Base-by-base conservation (phyloP, 2,329 filamentous ascomycete genomes). In the Curvularia verruculosa region DNA sequence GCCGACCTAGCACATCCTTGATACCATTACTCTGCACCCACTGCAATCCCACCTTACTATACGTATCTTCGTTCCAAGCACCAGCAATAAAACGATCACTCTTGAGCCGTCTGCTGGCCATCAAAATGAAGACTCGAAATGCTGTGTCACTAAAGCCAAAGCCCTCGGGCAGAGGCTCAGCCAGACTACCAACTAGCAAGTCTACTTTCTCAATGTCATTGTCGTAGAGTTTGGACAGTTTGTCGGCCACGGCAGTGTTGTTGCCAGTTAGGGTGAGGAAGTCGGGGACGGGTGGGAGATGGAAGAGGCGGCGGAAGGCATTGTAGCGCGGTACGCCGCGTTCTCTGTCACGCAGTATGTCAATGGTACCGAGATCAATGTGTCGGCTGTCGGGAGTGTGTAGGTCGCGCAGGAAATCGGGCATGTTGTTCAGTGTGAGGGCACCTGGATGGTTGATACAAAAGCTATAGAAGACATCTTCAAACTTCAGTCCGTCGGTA, bases 131-230 rank as follows among this genome's bases (percentile, higher is more conserved):
- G 1, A 81, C 69, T 0, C 79, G 65, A 59, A 82, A 82, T 1
- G 80, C 79, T 2, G 80, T 82, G 50, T 82, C 80, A 58, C 75
- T 79, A 63, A 82, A 82, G 0, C 79, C 80, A 49, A 82, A 82
- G 0, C 80, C 80, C 29, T 75, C 66, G 4, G 78, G 77, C 5
- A 81, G 52, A 0, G 78, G 78, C 62, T 82, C 80, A 43, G 74
- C 71, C 29, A 77, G 76, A 28, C 71, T 78, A 0, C 79, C 80
- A 1, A 82, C 73, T 1, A 82, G 67, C 1, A 75, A 60, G 53
- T 82, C 80, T 0, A 82, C 78, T 12, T 69, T 69, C 37, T 79
- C 75, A 19, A 82, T 69, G n/a, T 81, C 72, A 2, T 70, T 71
- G 2, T 69, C 64, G 63, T 82, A 82, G 1, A 78, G 34, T 15